Percentiles rank a stretch among this genome's conserved stretches.
Conservation (phyloP, 805 yeast genomes). For the Saccharomycopsis schoenii region DNA sequence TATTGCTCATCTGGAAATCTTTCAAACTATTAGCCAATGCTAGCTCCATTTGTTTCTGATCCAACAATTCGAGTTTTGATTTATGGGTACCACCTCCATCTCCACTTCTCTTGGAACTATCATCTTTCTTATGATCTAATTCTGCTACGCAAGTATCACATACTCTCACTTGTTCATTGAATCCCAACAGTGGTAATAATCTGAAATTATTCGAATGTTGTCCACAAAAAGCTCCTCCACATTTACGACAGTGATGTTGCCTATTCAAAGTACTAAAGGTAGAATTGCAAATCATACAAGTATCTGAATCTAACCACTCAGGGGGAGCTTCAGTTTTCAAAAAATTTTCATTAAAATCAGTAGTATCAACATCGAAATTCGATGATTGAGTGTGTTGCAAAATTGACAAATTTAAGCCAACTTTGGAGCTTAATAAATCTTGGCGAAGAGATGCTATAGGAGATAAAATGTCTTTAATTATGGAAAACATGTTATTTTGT, state of each 20-base stretch:
- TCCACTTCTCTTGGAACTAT: conserved; percentile 59
- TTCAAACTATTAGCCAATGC: conserved; percentile 75
- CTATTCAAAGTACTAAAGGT: conserved; percentile 74
- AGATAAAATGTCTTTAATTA: conserved; percentile 39
- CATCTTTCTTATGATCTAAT: conserved; percentile 29
- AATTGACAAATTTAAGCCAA: conserved; percentile 77
- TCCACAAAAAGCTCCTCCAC: conserved; percentile 92
- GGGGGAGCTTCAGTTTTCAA: conserved; percentile 91
- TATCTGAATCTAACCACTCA: conserved; percentile 93
- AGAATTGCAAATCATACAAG: conserved; percentile 87
- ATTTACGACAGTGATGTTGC: conserved; percentile 93
- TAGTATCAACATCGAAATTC: conserved; percentile 22
- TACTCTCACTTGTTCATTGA: conserved; percentile 81
- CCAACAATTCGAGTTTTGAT: neutral
- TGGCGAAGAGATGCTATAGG: neutral
- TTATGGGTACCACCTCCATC: conserved; percentile 20
- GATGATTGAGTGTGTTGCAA: conserved; percentile 36
- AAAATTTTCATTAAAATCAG: conserved; percentile 33
- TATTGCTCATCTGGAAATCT: conserved; percentile 32
- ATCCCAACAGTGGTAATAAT: conserved; percentile 76
- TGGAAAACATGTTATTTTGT: conserved; percentile 29
- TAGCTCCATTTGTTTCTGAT: conserved; percentile 1
- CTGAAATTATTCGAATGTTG: conserved; percentile 67
- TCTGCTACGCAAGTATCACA: conserved; percentile 83
- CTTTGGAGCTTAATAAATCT: conserved; percentile 36